Evolutionary conservation across 768 basidiomycete species (phyloP).

Genomic region (Xerocomellus intermedius): DNA sequence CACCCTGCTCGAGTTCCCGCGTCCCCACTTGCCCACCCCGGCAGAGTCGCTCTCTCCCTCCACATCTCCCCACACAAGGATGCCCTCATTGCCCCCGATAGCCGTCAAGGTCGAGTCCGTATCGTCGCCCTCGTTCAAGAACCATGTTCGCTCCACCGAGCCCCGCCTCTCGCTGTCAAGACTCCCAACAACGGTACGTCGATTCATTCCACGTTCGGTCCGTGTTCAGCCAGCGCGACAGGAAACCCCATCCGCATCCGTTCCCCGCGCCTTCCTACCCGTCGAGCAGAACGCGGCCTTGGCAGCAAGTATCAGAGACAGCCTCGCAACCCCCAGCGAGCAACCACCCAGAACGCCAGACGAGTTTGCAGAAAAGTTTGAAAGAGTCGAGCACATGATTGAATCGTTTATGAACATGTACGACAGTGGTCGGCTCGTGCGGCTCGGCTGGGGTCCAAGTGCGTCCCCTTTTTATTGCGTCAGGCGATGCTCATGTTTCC

Average conservation of each 20-base stretch:
- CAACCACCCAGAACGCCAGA: conserved; percentile 18
- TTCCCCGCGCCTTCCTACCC: not conserved
- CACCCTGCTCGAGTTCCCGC: conserved; percentile 3
- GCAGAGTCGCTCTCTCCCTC: conserved; percentile 26
- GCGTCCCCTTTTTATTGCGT: not conserved
- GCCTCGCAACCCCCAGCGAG: not conserved
- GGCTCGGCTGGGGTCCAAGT: conserved; percentile 31
- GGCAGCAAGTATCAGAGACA: conserved; percentile 11
- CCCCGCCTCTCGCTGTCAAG: too few relatives aligned
- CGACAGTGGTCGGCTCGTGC: conserved; percentile 18
- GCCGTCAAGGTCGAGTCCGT: conserved; percentile 31
- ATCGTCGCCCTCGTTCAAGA: too few relatives aligned
- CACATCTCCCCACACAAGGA: conserved; percentile 7
- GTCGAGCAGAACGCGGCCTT: not conserved
- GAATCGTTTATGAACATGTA: conserved; percentile 19
- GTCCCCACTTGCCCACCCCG: conserved; percentile 30
- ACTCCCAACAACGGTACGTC: conserved; percentile 5
- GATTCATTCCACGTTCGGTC: not conserved
- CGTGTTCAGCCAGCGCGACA: not conserved
- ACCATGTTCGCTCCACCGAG: too few relatives aligned
- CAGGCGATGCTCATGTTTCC: not conserved
- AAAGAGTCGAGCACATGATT: conserved; percentile 18
- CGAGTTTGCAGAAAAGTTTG: conserved; percentile 24
- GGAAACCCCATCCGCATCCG: not conserved
- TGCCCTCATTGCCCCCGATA: conserved; percentile 31